phyloP scores from a whole-genome alignment of 108 stramenopile genomes.

The Conticribra weissflogii region DNA sequence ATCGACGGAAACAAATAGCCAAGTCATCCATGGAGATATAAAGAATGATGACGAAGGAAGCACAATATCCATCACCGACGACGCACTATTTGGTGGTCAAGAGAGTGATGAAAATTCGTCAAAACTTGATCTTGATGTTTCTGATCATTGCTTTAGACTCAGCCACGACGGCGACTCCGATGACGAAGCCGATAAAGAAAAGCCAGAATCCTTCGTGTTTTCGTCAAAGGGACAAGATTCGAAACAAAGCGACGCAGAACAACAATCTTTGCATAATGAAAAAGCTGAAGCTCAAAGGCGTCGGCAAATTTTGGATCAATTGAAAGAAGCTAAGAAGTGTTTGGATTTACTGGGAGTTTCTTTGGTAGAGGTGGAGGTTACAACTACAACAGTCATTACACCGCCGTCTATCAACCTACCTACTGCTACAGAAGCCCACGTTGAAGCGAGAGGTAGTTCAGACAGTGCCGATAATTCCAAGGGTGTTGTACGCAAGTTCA shows the following conservation, averaged over 20 bases:
- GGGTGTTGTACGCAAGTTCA: too few relatives aligned
- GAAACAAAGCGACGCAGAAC: neutral
- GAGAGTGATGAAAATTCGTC: constrained; percentile 38
- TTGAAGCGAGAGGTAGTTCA: constrained; percentile 2
- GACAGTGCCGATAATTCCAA: neutral
- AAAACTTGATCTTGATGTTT: too few relatives aligned
- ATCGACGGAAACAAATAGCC: neutral
- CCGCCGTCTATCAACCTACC: neutral
- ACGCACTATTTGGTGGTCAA: constrained; percentile 43
- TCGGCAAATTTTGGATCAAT: constrained; percentile 15
- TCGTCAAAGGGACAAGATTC: neutral
- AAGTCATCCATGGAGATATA: neutral
- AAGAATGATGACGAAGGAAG: constrained; percentile 12
- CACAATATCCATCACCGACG: constrained; percentile 42
- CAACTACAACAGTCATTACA: neutral
- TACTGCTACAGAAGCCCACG: neutral
- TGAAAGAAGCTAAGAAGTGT: constrained; percentile 40
- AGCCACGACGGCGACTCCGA: constrained; percentile 3
- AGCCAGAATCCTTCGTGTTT: too few relatives aligned
- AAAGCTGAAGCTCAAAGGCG: constrained; percentile 3
- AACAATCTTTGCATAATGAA: neutral
- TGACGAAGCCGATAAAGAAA: too few relatives aligned
- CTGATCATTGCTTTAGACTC: too few relatives aligned
- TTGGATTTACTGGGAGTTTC: constrained; percentile 55
- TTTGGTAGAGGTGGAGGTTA: constrained; percentile 51